phyloP scores from a whole-genome alignment of 352 stramenopile species.

The Globisporangium nodosum region DNA sequence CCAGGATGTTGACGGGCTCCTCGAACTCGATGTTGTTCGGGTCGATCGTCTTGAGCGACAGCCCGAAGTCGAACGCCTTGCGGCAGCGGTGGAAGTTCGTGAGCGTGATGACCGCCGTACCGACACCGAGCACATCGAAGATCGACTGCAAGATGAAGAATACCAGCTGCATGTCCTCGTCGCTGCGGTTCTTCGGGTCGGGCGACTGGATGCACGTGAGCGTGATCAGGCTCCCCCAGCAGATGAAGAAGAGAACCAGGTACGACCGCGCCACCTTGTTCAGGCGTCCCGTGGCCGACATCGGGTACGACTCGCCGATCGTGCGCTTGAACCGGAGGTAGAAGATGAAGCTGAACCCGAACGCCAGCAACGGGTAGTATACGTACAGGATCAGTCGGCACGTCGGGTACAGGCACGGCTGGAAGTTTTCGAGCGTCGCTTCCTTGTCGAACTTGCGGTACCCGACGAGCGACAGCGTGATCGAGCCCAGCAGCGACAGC shows the following conservation, averaged over 20 bases:
- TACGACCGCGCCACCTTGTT: constrained; percentile 73
- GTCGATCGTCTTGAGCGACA: constrained; percentile 76
- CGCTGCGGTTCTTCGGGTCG: constrained; percentile 11
- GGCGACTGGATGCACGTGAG: constrained; percentile 42
- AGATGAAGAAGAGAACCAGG: constrained; percentile 64
- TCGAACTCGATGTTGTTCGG: constrained; percentile 75
- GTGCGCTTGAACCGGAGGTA: constrained; percentile 74
- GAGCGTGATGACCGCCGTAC: constrained; percentile 61
- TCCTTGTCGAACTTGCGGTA: constrained; percentile 34
- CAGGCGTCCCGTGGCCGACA: constrained; percentile 51
- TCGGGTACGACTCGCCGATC: constrained; percentile 66
- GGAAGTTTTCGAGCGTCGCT: constrained; percentile 28
- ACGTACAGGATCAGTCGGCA: constrained; percentile 71
- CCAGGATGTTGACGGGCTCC: constrained; percentile 70
- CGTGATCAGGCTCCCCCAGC: constrained; percentile 67
- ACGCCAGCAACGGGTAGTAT: constrained; percentile 68
- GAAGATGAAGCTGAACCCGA: constrained; percentile 74
- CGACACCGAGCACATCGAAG: constrained; percentile 62
- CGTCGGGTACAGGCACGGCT: constrained; percentile 60
- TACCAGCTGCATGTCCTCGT: constrained; percentile 21
- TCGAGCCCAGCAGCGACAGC: constrained; percentile 45
- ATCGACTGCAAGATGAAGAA: constrained; percentile 54
- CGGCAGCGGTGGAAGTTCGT: constrained; percentile 71
- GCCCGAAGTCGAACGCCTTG: constrained; percentile 69
- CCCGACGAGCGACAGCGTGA: constrained; percentile 56